Percentiles rank a stretch among this genome's conserved stretches.
phyloP scores from a whole-genome alignment of 2,329 filamentous ascomycete species.

The Aspergillus sergii region DNA sequence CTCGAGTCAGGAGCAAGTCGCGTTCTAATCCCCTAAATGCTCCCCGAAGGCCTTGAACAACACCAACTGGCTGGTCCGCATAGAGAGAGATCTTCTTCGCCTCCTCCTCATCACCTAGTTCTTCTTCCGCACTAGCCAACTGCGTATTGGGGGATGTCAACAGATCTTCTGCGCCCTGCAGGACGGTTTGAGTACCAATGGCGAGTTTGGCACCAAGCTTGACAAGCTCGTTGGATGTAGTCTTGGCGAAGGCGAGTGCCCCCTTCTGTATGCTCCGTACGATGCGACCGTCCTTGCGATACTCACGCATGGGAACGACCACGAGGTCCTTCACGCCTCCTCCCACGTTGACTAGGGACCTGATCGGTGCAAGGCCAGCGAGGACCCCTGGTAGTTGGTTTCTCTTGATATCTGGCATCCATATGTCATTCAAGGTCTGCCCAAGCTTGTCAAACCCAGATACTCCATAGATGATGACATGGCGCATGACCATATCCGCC shows the following conservation, averaged over 20 bases:
- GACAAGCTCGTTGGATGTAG: conserved; percentile 90
- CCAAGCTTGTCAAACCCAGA: conserved; percentile 88
- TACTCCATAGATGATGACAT: conserved; percentile 90
- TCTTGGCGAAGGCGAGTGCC: conserved; percentile 84
- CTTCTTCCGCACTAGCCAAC: conserved; percentile 57
- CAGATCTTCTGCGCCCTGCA: conserved; percentile 85
- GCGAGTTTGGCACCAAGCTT: conserved; percentile 92
- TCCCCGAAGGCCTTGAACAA: conserved; percentile 80
- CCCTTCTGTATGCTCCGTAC: conserved; percentile 92
- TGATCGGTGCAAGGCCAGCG: conserved; percentile 85
- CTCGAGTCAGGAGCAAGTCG: conserved; percentile 81
- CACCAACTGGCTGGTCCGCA: conserved; percentile 87
- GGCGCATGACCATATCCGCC: conserved; percentile 80
- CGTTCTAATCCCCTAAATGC: conserved; percentile 81
- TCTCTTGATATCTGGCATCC: conserved; percentile 88
- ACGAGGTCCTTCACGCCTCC: conserved; percentile 84
- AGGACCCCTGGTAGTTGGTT: conserved; percentile 90
- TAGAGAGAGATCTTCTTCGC: conserved; percentile 85
- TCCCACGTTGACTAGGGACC: conserved; percentile 87
- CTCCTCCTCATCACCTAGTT: conserved; percentile 67
- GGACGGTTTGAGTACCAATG: conserved; percentile 89
- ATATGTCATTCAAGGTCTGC: conserved; percentile 89
- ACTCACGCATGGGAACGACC: conserved; percentile 87
- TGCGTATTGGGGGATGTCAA: conserved; percentile 48
- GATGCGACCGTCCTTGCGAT: conserved; percentile 89